A percentile compares a stretch with the other conserved stretches of the same genome.
Evolutionary conservation across 345 rosid species (phyloP).

Genomic region (Microthlaspi erraticum): DNA sequence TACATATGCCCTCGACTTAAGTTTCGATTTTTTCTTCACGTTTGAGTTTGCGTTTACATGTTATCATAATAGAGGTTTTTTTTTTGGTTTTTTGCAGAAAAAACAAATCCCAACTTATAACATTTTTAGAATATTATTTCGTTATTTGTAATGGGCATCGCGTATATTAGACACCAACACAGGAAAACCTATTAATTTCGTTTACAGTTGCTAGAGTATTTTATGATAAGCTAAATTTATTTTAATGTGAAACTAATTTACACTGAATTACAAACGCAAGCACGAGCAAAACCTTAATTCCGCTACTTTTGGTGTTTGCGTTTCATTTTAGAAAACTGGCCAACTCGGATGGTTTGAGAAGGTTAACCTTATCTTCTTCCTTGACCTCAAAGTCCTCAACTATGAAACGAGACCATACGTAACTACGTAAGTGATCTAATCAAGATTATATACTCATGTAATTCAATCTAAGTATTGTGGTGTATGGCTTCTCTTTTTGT

Average conservation of each 20-base stretch:
- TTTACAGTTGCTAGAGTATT: background rate
- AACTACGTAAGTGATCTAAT: background rate
- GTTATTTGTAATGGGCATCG: background rate
- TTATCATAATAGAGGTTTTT: background rate
- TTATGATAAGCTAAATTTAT: background rate
- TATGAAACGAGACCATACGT: background rate
- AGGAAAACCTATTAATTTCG: too few relatives aligned
- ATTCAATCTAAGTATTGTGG: background rate
- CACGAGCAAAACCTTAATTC: background rate
- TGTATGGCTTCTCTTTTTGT: background rate
- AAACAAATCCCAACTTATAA: background rate
- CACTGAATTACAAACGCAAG: background rate
- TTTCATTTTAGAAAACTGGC: background rate
- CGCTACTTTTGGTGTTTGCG: background rate
- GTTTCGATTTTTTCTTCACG: constrained; percentile 15
- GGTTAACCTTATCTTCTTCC: background rate
- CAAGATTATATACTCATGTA: background rate
- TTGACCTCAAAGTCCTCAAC: background rate
- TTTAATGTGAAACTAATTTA: background rate
- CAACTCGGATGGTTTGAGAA: constrained; percentile 6
- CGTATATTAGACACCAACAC: background rate
- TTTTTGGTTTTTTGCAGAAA: background rate
- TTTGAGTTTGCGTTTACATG: constrained; percentile 31
- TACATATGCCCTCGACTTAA: background rate
- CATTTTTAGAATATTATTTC: background rate